Evolutionary conservation across 306 rosid species (phyloP).

Genomic region (Cicer cuneatum): DNA sequence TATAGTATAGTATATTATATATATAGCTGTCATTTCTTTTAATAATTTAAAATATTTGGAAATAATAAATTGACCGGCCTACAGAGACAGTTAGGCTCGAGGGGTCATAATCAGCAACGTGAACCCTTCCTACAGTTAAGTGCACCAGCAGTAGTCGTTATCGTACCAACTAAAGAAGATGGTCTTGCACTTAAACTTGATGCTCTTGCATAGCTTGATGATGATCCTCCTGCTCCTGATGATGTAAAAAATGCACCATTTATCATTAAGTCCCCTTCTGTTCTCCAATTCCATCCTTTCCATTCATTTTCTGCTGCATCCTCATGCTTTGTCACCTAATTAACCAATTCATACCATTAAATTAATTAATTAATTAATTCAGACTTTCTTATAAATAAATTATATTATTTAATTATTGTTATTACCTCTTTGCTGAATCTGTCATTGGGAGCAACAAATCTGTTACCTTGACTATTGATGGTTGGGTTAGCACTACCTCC

Average conservation of each 20-base stretch:
- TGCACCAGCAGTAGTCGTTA: constrained; percentile 73
- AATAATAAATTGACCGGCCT: constrained; percentile 42
- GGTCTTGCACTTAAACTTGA: constrained; percentile 93
- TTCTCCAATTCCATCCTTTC: constrained; percentile 93
- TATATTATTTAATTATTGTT: neutral
- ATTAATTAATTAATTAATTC: neutral
- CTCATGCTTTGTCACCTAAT: constrained; percentile 92
- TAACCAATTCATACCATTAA: constrained; percentile 7
- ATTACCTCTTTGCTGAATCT: constrained; percentile 90
- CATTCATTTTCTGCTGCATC: constrained; percentile 90
- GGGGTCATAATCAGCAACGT: constrained; percentile 70
- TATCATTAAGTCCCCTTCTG: constrained; percentile 75
- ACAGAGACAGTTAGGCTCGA: constrained; percentile 42
- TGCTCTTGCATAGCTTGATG: constrained; percentile 91
- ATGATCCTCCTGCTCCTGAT: constrained; percentile 87
- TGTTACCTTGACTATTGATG: constrained; percentile 94
- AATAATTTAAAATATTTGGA: constrained; percentile 34
- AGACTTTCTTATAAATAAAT: neutral
- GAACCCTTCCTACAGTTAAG: constrained; percentile 82
- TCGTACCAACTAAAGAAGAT: constrained; percentile 78
- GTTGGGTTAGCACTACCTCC: constrained; percentile 97
- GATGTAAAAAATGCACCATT: constrained; percentile 89
- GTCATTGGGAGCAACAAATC: constrained; percentile 80
- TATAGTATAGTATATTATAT: neutral
- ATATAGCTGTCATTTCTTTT: constrained; percentile 31